Conservation (phyloP, 768 basidiomycete genomes). For the Pisolithus albus region DNA sequence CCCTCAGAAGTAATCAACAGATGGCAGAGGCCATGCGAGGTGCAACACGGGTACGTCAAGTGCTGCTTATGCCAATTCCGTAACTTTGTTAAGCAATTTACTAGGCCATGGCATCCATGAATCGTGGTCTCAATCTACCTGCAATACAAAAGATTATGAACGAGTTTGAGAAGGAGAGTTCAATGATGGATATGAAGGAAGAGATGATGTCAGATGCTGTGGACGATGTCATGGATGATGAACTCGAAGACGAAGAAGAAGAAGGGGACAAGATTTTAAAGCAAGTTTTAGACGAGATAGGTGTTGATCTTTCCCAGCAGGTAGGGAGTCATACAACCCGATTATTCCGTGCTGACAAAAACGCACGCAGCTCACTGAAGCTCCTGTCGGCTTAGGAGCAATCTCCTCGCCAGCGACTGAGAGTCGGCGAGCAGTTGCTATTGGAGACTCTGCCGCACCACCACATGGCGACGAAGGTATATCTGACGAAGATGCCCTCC, state of each 20-base stretch:
- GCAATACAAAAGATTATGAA: conserved; percentile 94
- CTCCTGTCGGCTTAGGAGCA: conserved; percentile 66
- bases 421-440: conserved; percentile 72
- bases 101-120: conserved; percentile 98
- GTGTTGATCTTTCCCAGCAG: conserved; percentile 84
- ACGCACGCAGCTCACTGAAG: conserved; percentile 63
- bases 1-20: conserved; percentile 92
- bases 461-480: conserved; percentile 34
- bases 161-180: conserved; percentile 95
- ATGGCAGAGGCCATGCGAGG: conserved; percentile 99
- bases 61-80: background rate
- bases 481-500: conserved; percentile 87
- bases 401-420: conserved; percentile 54
- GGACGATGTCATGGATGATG: conserved; percentile 95
- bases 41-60: conserved; percentile 78
- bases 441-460: conserved; percentile 53
- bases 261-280: conserved; percentile 94
- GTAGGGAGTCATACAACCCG: conserved; percentile 30
- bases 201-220: conserved; percentile 99
- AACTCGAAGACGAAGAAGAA: conserved; percentile 88
- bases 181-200: conserved; percentile 99
- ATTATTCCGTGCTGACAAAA: conserved; percentile 8
- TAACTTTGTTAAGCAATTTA: conserved; percentile 2
- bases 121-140: conserved; percentile 90
- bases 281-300: conserved; percentile 96